Evolutionary conservation across 148 eudicot genomes (phyloP), one percentile per base, ranked within the genome.

Genomic region (Hydrangea macrophylla): DNA sequence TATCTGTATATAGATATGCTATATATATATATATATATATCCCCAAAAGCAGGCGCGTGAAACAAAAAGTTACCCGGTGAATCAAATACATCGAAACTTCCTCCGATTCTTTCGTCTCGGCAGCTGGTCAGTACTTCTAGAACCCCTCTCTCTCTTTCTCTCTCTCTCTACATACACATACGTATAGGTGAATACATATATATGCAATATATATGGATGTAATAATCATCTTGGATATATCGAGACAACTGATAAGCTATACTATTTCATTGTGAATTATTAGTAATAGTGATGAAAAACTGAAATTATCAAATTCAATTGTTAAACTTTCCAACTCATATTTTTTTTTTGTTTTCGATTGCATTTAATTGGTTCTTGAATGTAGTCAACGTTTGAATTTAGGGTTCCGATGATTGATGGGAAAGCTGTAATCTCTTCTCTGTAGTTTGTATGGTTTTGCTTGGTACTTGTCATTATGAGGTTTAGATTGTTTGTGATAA

Each of bases 361-460:
- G 53, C 8, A 22, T 18, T 32, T 60, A 45, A 60, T 60, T 2
- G 20, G 9, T 60, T 20, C 7, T 60, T 33, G 12, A 20, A 35
- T 11, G n/a, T 22, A 5, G 45, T 33, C 64, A 60, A 60, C 64
- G 37, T 60, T n/a, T 31, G 37, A 32, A 33, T 60, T 32, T 60
- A 35, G 64, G 64, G 42, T 60, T 32, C 36, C 22, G 45, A 35
- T 35, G 33, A 0, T 60, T 35, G 12, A 18, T 28, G 25, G 2
- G 30, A 10, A 45, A 13, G 51, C 2, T 45, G 51, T 45, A 17
- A 45, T 45, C 11, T 48, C 7, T 18, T 15, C 2, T 48, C 53
- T 11, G 18, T 25, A 26, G 13, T 55, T 25, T 55, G 58, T 9
- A n/a, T 55, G n/a, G n/a, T 48, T 48, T 20, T 48, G 17, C 54